phyloP scores from a whole-genome alignment of 2,329 filamentous ascomycete species.

The Colletotrichum truncatum region DNA sequence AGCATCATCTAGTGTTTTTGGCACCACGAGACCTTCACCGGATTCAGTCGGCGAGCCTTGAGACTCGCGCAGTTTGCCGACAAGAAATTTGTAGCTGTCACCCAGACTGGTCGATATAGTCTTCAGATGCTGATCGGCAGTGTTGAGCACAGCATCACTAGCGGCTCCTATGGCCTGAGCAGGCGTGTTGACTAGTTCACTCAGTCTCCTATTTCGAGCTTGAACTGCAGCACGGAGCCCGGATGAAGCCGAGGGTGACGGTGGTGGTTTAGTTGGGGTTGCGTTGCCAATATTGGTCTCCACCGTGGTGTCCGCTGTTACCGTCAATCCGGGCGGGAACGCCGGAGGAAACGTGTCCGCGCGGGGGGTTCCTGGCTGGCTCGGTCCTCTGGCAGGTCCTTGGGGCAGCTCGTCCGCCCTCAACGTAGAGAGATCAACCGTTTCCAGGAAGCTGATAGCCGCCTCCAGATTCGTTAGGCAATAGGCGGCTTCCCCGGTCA shows the following conservation, averaged over 20 bases:
- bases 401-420: conserved; percentile 80
- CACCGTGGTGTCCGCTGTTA: conserved; percentile 39
- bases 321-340: conserved; percentile 56
- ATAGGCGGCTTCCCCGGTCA: conserved; percentile 95
- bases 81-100: conserved; percentile 91
- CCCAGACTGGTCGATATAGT: conserved; percentile 91
- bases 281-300: conserved; percentile 43
- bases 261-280: conserved; percentile 44
- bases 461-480: conserved; percentile 97
- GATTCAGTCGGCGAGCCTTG: conserved; percentile 53
- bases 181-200: conserved; percentile 86
- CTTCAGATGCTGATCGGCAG: conserved; percentile 91
- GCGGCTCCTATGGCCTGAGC: conserved; percentile 83
- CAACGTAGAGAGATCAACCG: conserved; percentile 90
- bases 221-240: conserved; percentile 56
- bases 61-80: conserved; percentile 86
- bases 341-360: conserved; percentile 67
- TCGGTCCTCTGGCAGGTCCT: conserved; percentile 67
- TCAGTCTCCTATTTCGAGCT: conserved; percentile 78
- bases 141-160: conserved; percentile 84
- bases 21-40: conserved; percentile 67
- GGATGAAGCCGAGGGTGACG: conserved; percentile 44
- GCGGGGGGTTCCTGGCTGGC: conserved; percentile 56
- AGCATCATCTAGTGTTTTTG: conserved; percentile 93
- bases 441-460: conserved; percentile 92